phyloP scores from a whole-genome alignment of 331 rosid species.

The Spiraea crenata region DNA sequence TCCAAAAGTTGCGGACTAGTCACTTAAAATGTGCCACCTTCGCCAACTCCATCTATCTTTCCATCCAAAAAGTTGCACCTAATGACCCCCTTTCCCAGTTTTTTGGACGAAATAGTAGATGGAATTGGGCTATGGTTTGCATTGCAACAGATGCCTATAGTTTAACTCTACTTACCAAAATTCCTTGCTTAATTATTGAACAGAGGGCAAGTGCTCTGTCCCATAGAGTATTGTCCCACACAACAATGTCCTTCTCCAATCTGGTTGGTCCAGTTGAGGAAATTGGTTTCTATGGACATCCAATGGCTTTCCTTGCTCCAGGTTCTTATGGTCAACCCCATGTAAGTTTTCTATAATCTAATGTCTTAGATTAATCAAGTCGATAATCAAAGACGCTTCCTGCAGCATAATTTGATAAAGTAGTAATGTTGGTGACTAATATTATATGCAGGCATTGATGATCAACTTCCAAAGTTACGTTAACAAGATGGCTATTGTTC shows the following conservation, averaged over 20 bases:
- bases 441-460: conserved; percentile 31
- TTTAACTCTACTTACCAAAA: neutral
- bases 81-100: no score
- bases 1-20: no score
- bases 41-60: no score
- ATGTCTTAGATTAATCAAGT: neutral
- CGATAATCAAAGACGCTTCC: neutral
- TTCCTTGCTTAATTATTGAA: neutral
- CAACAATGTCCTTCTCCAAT: conserved; percentile 41
- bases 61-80: no score
- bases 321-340: conserved; percentile 39
- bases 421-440: neutral
- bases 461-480: conserved; percentile 35
- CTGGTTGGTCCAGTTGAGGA: conserved; percentile 41
- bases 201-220: conserved; percentile 34
- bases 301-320: conserved; percentile 32
- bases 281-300: conserved; percentile 39
- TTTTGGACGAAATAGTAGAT: no score
- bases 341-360: conserved; percentile 17
- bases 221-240: conserved; percentile 23
- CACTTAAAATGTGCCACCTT: no score
- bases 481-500: conserved; percentile 37
- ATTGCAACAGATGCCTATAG: no score
- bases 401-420: neutral
- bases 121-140: no score